Conservation (phyloP, 129 eudicot species). For the Flaveria bidentis region DNA sequence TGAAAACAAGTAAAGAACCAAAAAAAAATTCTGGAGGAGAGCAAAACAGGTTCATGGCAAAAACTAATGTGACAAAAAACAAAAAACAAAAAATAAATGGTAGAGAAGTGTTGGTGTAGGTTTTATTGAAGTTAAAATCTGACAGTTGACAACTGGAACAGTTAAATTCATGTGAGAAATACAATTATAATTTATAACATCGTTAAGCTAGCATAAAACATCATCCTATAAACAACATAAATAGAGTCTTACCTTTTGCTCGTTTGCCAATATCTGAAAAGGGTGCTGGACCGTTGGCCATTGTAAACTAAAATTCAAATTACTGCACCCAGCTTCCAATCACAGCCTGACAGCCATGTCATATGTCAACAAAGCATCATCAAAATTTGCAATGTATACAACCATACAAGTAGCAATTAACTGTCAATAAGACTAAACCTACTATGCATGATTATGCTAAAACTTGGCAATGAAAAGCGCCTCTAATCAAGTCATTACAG, state of each 20-base stretch:
- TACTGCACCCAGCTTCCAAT: slow-evolving; percentile 31
- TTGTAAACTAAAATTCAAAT: slow-evolving; percentile 23
- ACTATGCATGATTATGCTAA: slow-evolving; percentile 17
- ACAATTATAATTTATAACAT: not conserved
- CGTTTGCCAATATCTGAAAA: slow-evolving; percentile 79
- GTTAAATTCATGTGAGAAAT: not conserved
- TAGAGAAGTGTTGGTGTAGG: not conserved
- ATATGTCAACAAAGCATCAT: slow-evolving; percentile 18
- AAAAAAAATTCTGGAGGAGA: not conserved
- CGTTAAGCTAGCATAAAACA: slow-evolving; percentile 4
- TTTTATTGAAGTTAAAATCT: not conserved
- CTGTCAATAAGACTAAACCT: slow-evolving; percentile 13
- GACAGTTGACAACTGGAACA: not conserved
- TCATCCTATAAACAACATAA: not conserved
- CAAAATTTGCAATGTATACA: not conserved
- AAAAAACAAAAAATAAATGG: not conserved
- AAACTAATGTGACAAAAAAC: not conserved
- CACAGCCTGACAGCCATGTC: slow-evolving; percentile 36
- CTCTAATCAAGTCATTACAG: not conserved
- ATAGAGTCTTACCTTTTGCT: slow-evolving; percentile 58
- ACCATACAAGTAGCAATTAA: slow-evolving; percentile 23
- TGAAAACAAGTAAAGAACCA: not conserved
- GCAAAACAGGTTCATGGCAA: not conserved
- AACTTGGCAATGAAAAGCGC: not conserved
- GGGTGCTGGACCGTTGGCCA: slow-evolving; percentile 78